Evolutionary conservation across 768 basidiomycete genomes (phyloP).

Genomic region (Dentipellis sp.): DNA sequence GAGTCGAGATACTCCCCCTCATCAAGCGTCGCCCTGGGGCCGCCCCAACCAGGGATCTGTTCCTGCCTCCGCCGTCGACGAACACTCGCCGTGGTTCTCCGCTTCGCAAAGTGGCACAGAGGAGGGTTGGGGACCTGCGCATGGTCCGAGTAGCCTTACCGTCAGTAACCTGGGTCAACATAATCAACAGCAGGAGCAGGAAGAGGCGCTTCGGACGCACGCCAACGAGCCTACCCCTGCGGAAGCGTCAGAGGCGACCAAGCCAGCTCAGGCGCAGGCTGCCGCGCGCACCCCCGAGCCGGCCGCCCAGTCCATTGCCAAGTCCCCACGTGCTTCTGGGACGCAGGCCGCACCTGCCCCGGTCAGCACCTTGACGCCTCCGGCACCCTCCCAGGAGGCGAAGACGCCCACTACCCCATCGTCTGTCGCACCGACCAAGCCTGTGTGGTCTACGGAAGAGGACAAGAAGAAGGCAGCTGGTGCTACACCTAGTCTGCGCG

Average conservation of each 20-base stretch:
- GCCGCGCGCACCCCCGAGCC: constrained; percentile 17
- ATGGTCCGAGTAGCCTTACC: constrained; percentile 42
- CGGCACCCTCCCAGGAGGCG: constrained; percentile 10
- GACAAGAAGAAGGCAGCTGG: constrained; percentile 48
- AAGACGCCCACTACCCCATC: constrained; percentile 15
- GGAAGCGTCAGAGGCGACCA: constrained; percentile 11
- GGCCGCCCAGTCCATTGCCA: constrained; percentile 15
- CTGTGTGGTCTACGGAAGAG: constrained; percentile 63
- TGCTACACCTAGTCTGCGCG: constrained; percentile 63
- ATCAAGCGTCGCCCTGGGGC: constrained; percentile 13
- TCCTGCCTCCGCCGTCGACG: constrained; percentile 21
- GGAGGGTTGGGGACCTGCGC: constrained; percentile 34
- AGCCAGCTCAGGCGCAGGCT: constrained; percentile 14
- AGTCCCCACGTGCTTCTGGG: constrained; percentile 6
- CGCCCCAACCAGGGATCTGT: constrained; percentile 5
- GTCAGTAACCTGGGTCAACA: constrained; percentile 52
- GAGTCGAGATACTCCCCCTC: constrained; percentile 9
- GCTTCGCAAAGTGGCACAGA: constrained; percentile 37
- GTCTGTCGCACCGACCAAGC: constrained; percentile 27
- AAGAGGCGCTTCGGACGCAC: constrained; percentile 12
- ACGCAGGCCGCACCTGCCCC: constrained; percentile 11
- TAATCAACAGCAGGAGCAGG: constrained; percentile 39
- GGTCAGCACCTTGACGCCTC: constrained; percentile 6
- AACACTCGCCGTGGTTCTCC: constrained; percentile 45
- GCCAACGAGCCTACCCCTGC: background rate